phyloP scores from a whole-genome alignment of 306 rosid genomes.

The Canavalia gladiata region DNA sequence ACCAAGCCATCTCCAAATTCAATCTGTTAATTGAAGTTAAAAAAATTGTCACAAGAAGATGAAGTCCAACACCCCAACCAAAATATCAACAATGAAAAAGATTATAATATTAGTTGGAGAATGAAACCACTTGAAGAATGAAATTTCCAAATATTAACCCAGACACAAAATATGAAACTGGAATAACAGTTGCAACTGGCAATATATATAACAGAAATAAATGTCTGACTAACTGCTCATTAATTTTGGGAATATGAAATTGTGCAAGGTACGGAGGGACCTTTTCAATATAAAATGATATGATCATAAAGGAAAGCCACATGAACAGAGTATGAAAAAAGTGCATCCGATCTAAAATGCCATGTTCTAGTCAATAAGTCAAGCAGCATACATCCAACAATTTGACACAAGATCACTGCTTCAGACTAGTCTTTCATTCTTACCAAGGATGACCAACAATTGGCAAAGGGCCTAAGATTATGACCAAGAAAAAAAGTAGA shows the following conservation, averaged over 20 bases:
- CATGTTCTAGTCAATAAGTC: slow-evolving; percentile 10
- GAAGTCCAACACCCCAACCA: slow-evolving; percentile 6
- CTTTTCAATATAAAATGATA: background rate
- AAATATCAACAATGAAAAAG: background rate
- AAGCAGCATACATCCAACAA: slow-evolving; percentile 16
- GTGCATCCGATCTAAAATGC: slow-evolving; percentile 9
- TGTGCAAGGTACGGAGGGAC: background rate
- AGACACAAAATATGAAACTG: background rate
- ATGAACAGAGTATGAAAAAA: slow-evolving; percentile 1
- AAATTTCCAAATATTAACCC: slow-evolving; percentile 17
- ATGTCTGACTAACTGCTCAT: slow-evolving; percentile 13
- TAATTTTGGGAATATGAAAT: slow-evolving; percentile 22
- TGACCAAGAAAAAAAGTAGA: slow-evolving; percentile 5
- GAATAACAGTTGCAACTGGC: slow-evolving; percentile 23
- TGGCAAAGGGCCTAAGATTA: background rate
- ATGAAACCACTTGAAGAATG: background rate
- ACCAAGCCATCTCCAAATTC: slow-evolving; percentile 28
- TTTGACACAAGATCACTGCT: slow-evolving; percentile 11
- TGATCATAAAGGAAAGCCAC: background rate
- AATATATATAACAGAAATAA: background rate
- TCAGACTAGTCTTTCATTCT: slow-evolving; percentile 34
- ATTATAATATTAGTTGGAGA: slow-evolving; percentile 9
- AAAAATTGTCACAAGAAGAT: slow-evolving; percentile 6
- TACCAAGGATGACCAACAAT: slow-evolving; percentile 7
- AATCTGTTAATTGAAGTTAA: slow-evolving; percentile 26